phyloP scores from a whole-genome alignment of 805 yeast genomes.

The Jamesozyma piceae region DNA sequence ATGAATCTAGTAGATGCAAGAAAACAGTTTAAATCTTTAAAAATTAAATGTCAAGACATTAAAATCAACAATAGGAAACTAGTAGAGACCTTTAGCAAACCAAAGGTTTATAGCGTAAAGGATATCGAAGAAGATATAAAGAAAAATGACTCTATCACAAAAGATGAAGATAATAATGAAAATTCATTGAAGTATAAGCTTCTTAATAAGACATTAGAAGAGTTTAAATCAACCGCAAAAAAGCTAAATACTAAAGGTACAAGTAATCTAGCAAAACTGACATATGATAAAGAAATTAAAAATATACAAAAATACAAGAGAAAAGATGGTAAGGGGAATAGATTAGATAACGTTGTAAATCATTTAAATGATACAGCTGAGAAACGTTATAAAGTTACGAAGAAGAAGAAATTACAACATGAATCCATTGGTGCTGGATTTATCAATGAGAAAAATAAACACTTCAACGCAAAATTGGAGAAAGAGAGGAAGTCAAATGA shows the following conservation, averaged over 20 bases:
- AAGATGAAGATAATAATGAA: neutral
- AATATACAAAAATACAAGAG: constrained; percentile 6
- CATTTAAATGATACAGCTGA: constrained; percentile 15
- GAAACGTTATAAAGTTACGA: constrained; percentile 15
- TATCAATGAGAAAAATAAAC: constrained; percentile 27
- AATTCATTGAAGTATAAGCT: neutral
- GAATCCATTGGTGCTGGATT: constrained; percentile 11
- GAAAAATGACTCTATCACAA: neutral
- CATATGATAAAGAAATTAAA: constrained; percentile 24
- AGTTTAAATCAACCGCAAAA: constrained; percentile 11
- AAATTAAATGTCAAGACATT: constrained; percentile 12
- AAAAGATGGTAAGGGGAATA: constrained; percentile 13
- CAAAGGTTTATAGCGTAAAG: constrained; percentile 20
- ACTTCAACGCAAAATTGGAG: constrained; percentile 24
- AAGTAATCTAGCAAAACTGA: constrained; percentile 20
- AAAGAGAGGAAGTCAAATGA: constrained; percentile 2
- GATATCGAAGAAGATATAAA: constrained; percentile 5
- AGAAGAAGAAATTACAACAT: constrained; percentile 5
- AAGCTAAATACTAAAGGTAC: constrained; percentile 8
- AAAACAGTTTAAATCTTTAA: constrained; percentile 12
- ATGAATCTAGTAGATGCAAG: constrained; percentile 1
- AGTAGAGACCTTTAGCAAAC: constrained; percentile 15
- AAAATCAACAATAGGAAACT: constrained; percentile 18
- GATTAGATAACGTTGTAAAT: constrained; percentile 14
- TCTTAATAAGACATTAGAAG: neutral